phyloP scores from a whole-genome alignment of 169 alveolate genomes.

The Cryptosporidium canis region DNA sequence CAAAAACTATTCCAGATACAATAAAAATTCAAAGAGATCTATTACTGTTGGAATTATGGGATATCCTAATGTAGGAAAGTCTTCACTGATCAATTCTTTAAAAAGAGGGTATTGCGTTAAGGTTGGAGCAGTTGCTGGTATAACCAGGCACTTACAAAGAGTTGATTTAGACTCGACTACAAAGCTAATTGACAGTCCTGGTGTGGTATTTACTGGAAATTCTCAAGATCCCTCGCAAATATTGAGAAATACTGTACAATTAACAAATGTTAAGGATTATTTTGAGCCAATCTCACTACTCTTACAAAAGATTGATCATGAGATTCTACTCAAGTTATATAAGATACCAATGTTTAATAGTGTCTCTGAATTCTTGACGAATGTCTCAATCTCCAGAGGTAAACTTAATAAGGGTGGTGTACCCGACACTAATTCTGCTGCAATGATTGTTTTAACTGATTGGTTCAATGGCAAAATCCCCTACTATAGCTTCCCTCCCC shows the following conservation, averaged over 20 bases:
- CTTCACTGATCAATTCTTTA: constrained; percentile 89
- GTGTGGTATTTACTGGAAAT: constrained; percentile 87
- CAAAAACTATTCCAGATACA: constrained; percentile 86
- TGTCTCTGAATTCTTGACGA: constrained; percentile 78
- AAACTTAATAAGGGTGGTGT: constrained; percentile 87
- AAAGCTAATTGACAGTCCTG: constrained; percentile 93
- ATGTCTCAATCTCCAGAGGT: constrained; percentile 82
- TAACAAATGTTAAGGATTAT: constrained; percentile 89
- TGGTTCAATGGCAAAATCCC: constrained; percentile 89
- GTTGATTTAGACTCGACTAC: constrained; percentile 89
- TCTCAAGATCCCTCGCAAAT: constrained; percentile 81
- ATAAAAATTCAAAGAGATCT: constrained; percentile 81
- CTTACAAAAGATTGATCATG: constrained; percentile 79
- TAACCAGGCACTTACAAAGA: constrained; percentile 89
- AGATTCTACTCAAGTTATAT: constrained; percentile 81
- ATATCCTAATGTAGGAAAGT: constrained; percentile 94
- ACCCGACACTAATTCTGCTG: constrained; percentile 89
- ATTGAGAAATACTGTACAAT: constrained; percentile 87
- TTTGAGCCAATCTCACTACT: constrained; percentile 86
- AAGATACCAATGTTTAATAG: constrained; percentile 80
- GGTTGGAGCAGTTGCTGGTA: constrained; percentile 93
- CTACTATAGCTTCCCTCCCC: constrained; percentile 89
- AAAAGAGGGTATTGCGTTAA: constrained; percentile 89
- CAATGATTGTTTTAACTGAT: constrained; percentile 88
- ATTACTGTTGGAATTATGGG: constrained; percentile 93